Base-by-base conservation (phyloP, 805 yeast genomes). In the Myxozyma neglecta region DNA sequence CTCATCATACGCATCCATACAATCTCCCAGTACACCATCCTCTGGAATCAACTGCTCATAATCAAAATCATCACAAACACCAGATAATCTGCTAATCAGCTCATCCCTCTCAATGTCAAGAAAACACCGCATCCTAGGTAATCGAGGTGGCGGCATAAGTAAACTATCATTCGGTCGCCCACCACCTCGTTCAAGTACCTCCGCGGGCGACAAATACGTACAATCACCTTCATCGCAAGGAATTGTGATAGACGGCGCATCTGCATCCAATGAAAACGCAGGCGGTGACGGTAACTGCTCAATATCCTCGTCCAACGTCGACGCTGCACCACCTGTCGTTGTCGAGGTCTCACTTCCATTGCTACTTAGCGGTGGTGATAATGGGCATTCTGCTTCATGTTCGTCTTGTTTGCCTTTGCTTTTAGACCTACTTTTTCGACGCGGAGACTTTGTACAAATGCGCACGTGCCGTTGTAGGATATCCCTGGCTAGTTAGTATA, bases 281-380 rank as follows among this genome's bases (percentile, higher is more conserved):
- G 43, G 42, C 20, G 55, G 55, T 13, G 55, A 51, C 13, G 55
- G 46, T 46, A 51, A 24, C 20, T 42, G 46, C 20, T 42, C 20
- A 11, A 34, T 9, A n/a, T 20, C 34, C 2, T 45, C 47, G 13
- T 16, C 46, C 11, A 51, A 46, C 6, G 55, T 46, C 10, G 45
- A 45, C n/a, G 55, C 55, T 8, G 55, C 55, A 3, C 55, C 55
- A 6, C 32, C 40, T 24, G 29, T 24, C 2, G 4, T 24, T n/a
- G 37, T 14, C 11, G 55, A 45, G 24, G 39, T 51, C 37, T 51
- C 55, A 20, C 55, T 51, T 36, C 55, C 55, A 14, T 51, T 51
- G 37, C 46, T 51, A 46, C 55, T 51, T 13, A 51, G 55, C 13
- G 55, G 55, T 8, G 55, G 55, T 24, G 55, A 51, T 20, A 40